Conservation (phyloP, 768 basidiomycete species). For the Gelatoporia subvermispora region DNA sequence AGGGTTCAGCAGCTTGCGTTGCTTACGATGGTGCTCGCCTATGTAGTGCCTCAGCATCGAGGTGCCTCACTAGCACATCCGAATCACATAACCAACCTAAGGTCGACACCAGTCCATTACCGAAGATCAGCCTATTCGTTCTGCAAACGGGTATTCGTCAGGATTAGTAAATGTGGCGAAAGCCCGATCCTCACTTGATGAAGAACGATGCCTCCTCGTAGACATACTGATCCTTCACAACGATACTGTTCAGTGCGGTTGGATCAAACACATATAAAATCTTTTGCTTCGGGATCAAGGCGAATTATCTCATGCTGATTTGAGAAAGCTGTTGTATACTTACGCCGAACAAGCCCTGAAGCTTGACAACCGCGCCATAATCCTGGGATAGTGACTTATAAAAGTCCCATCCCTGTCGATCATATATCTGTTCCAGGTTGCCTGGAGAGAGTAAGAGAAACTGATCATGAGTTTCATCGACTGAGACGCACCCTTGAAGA, state of each 20-base stretch:
- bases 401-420: conserved; percentile 9
- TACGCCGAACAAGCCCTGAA: conserved; percentile 9
- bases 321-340: not conserved
- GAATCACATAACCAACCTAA: conserved; percentile 7
- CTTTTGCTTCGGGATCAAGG: not conserved
- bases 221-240: conserved; percentile 16
- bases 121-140: conserved; percentile 14
- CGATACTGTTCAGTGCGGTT: conserved; percentile 11
- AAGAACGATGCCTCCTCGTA: conserved; percentile 9
- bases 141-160: conserved; percentile 11
- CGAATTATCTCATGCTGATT: not conserved
- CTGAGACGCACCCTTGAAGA: conserved; percentile 5
- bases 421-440: conserved; percentile 6
- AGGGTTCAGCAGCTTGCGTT: conserved; percentile 17
- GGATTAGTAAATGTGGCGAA: not conserved
- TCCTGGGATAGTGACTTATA: not conserved
- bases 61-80: not conserved
- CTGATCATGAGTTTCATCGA: not conserved
- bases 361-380: conserved; percentile 8
- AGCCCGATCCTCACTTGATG: conserved; percentile 6
- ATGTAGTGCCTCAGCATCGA: no score
- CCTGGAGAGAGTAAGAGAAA: conserved; percentile 2
- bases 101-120: conserved; percentile 19
- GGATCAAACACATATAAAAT: conserved; percentile 13
- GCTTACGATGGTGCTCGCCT: conserved; percentile 13